Base-by-base conservation (phyloP, 164 flowering plant genomes). In the Umbilicus rupestris region DNA sequence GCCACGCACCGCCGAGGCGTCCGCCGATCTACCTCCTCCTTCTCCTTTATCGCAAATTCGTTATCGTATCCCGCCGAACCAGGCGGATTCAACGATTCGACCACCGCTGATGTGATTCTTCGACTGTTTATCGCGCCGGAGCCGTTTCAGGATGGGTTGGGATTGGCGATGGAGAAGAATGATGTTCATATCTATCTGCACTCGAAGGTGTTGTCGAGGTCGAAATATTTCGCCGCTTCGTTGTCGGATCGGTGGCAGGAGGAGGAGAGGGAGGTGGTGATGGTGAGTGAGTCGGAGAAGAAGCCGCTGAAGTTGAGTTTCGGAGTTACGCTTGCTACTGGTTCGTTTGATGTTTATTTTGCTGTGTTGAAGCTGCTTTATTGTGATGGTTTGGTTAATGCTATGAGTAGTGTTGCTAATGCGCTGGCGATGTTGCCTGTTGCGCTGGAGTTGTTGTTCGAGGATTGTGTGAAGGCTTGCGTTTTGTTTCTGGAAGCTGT, bases 231-330 rank as follows among this genome's bases (percentile, higher is more conserved):
- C 71, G 71, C 84, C 39, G 86, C 98, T 5, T 82, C 84, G 12
- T 70, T 92, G 8, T 92, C 98, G 46, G 90, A 84, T 52, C 88
- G 98, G 7, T 92, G 98, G 96, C 74, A 70, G 88, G 75, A 68
- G 42, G 68, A 14, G n/a, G 62, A 64, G 24, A 47, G 64, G 7
- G 62, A 16, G 41, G 46, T 26, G 31, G 39, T 22, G n/a, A n/a
- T n/a, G 33, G 16, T 35, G 20, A 16, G 37, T 30, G 28, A 44
- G 31, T 45, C 8, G 39, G 17, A 20, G 46, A 9, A 29, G 60
- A 41, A 22, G 71, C 17, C 72, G 70, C 16, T 63, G 45, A 41
- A 41, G 26, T 71, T 84, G 31, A 82, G 71, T 55, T 72, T 80
- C 8, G 73, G 71, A 0, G 78, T 88, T 30, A 63, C 80, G 1